Conservation (phyloP, 2,329 filamentous ascomycete genomes). For the Thelonectria olida region DNA sequence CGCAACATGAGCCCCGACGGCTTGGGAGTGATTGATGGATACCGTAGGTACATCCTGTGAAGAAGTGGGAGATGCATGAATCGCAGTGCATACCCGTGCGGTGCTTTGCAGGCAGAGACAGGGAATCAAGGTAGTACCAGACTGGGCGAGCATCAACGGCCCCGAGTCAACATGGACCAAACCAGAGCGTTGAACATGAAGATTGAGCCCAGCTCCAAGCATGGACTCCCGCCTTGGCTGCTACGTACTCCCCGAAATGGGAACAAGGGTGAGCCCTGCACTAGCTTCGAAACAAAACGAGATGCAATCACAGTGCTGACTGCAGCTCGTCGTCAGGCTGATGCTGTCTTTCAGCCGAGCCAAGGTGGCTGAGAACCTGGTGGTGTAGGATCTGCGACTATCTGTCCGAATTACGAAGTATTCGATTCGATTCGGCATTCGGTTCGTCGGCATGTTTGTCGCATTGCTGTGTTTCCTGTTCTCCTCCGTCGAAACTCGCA, state of each 20-base stretch:
- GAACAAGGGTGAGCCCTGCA: slow-evolving; percentile 3
- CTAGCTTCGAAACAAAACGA: background rate
- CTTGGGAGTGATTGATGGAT: background rate
- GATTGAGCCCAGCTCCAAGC: background rate
- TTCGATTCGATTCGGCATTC: background rate
- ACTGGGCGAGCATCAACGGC: too few species aligned
- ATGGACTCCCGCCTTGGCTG: background rate
- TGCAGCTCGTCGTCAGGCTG: background rate
- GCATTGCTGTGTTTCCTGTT: background rate
- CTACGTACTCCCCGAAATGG: background rate
- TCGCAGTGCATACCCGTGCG: background rate
- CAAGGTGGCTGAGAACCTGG: slow-evolving; percentile 2
- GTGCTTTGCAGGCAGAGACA: background rate
- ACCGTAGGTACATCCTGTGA: background rate
- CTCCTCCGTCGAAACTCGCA: background rate
- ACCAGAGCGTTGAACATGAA: too few species aligned
- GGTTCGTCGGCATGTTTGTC: background rate
- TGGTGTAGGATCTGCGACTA: background rate
- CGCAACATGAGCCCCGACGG: background rate
- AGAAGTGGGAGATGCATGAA: background rate
- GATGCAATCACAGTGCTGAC: slow-evolving; percentile 9
- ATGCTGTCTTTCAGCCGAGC: slow-evolving; percentile 8
- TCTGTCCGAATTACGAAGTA: background rate
- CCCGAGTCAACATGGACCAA: too few species aligned
- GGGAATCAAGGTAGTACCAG: background rate